A percentile compares a stretch with the other conserved stretches of the same genome.
Evolutionary conservation across 2,329 filamentous ascomycete genomes (phyloP).

Genomic region (Arthrocladium fulminans): DNA sequence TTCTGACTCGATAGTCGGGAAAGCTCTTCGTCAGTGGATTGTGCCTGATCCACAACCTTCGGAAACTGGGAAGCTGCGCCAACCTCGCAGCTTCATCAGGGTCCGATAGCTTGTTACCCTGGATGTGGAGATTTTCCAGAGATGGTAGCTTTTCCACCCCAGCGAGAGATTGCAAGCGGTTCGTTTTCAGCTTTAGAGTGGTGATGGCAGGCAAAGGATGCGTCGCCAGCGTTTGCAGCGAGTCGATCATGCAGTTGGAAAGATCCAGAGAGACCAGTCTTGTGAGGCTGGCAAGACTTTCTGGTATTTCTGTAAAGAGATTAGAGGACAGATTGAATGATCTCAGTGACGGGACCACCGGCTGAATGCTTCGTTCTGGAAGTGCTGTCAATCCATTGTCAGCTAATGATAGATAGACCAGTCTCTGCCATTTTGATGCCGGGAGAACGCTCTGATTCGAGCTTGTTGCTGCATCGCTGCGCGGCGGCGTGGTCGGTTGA

Average conservation of each 20-base stretch:
- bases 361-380: slow-evolving; percentile 63
- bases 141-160: slow-evolving; percentile 84
- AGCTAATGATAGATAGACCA: slow-evolving; percentile 81
- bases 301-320: slow-evolving; percentile 86
- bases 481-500: slow-evolving; percentile 42
- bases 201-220: slow-evolving; percentile 89
- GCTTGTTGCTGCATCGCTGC: slow-evolving; percentile 65
- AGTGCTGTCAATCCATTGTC: slow-evolving; percentile 86
- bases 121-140: slow-evolving; percentile 78
- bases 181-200: slow-evolving; percentile 81
- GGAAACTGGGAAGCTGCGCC: slow-evolving; percentile 82
- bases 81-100: slow-evolving; percentile 82
- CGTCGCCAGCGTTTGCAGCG: slow-evolving; percentile 73
- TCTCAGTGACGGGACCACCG: slow-evolving; percentile 77
- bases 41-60: slow-evolving; percentile 83
- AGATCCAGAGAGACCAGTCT: slow-evolving; percentile 87
- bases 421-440: slow-evolving; percentile 84
- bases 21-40: slow-evolving; percentile 90
- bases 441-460: slow-evolving; percentile 64
- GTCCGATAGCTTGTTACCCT: slow-evolving; percentile 86
- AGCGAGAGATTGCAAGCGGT: slow-evolving; percentile 76
- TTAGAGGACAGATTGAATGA: slow-evolving; percentile 91
- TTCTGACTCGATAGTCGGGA: slow-evolving; percentile 72
- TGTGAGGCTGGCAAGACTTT: slow-evolving; percentile 75
- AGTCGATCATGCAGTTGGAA: slow-evolving; percentile 96